Conservation (phyloP, 2,329 filamentous ascomycete genomes). For the Aspergillus ochraceus region DNA sequence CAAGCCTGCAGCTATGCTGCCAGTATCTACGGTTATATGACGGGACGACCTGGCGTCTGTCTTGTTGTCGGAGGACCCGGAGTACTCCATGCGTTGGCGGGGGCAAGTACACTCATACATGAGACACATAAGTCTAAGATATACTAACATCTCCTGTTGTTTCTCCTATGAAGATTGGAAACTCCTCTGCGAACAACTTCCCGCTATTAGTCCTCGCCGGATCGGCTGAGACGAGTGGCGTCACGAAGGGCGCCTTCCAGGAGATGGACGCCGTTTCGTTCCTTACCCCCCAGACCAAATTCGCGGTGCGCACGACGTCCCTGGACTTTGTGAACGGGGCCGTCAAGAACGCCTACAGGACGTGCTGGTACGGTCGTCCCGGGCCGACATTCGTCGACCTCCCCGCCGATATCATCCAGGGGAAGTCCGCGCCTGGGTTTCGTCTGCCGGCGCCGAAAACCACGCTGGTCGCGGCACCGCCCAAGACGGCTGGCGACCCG, state of each 20-base stretch:
- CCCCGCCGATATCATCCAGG: constrained; percentile 57
- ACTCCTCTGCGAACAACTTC: constrained; percentile 55
- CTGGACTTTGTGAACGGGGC: constrained; percentile 49
- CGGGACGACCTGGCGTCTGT: constrained; percentile 56
- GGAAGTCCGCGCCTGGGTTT: constrained; percentile 22
- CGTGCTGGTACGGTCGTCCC: constrained; percentile 55
- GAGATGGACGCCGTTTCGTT: constrained; percentile 57
- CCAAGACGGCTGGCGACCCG: constrained; percentile 48
- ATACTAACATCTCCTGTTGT: constrained; percentile 6
- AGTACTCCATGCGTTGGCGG: constrained; percentile 59
- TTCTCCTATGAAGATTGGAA: constrained; percentile 41
- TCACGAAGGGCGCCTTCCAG: constrained; percentile 58
- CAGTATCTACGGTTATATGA: constrained; percentile 59
- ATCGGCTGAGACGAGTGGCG: constrained; percentile 52
- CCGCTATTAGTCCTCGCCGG: constrained; percentile 57
- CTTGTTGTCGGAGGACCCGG: constrained; percentile 61
- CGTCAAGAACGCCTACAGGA: constrained; percentile 54
- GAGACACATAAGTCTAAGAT: neutral
- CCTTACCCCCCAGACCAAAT: constrained; percentile 55
- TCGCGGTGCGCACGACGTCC: constrained; percentile 48
- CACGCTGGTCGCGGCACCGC: constrained; percentile 37
- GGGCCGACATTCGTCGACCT: constrained; percentile 57
- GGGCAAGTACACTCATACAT: constrained; percentile 39
- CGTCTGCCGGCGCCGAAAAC: constrained; percentile 27
- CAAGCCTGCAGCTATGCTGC: constrained; percentile 61